Conservation (phyloP, 768 basidiomycete species). For the Russula foetens region DNA sequence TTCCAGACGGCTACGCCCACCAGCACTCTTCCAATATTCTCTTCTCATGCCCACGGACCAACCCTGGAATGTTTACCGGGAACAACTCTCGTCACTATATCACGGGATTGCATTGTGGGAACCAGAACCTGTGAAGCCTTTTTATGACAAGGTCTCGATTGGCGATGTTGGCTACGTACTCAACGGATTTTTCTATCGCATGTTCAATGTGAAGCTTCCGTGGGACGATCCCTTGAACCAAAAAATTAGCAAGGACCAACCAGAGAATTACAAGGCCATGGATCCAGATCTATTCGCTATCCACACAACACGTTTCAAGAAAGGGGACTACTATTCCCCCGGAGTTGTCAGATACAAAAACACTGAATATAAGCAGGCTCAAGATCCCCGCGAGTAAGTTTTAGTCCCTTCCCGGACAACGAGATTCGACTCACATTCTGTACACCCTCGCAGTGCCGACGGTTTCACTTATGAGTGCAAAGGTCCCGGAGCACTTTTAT, state of each 20-base stretch:
- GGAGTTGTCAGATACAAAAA: not conserved
- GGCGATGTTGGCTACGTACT: slow-evolving; percentile 19
- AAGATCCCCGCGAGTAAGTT: not conserved
- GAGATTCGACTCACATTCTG: not conserved
- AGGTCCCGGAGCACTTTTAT: not conserved
- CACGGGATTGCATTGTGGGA: slow-evolving; percentile 16
- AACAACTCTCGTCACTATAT: slow-evolving; percentile 2
- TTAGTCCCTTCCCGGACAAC: no score
- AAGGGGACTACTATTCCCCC: not conserved
- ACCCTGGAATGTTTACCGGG: slow-evolving; percentile 6
- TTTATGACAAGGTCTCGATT: slow-evolving; percentile 15
- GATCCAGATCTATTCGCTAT: no score
- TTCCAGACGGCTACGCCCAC: no score
- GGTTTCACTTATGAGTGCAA: not conserved
- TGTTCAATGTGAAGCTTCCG: slow-evolving; percentile 12
- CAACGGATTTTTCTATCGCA: slow-evolving; percentile 12
- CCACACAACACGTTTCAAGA: not conserved
- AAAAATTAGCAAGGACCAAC: not conserved
- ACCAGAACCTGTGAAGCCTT: slow-evolving; percentile 7
- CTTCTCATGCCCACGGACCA: not conserved
- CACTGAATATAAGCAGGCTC: not conserved
- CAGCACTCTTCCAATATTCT: no score
- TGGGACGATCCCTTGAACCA: not conserved
- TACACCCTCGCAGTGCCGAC: not conserved
- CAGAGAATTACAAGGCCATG: not conserved